Evolutionary conservation across 2,329 filamentous ascomycete species (phyloP), one percentile per base, ranked within the genome.

Genomic region (Epichloe sibirici): DNA sequence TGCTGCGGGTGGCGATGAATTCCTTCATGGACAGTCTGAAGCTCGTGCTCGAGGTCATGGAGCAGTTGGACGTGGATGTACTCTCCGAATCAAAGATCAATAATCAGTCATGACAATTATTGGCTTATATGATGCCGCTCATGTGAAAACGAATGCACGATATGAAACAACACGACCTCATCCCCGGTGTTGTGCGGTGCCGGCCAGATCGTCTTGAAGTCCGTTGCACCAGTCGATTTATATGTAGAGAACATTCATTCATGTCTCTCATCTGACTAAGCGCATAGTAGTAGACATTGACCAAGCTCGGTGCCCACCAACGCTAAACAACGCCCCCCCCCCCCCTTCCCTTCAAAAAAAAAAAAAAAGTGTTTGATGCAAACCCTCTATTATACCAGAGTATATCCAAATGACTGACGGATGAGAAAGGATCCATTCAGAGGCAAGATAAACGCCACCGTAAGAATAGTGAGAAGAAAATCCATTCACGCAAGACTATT

Each of bases 1-100:
- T 97, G 91, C 77, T 98, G 53, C 84, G 93, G 45, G 93, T 98
- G 2, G 88, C 91, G 3, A 90, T 96, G 53, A 97, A 97, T 70
- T 89, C 90, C 9, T 96, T 96, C 69, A 90, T 97, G 76, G 91
- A 97, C 62, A 94, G 86, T 60, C 68, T 96, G 52, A 81, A 82
- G 50, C 81, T 96, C 5, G 85, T 96, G 1, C 68, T 96, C 43
- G 87, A 90, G 51, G 86, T 95, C 15, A 95, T 96, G 86, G 83
- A 88, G 67, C 86, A 94, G 66, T 70, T 97, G 61, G 91, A 97
- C 68, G 80, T 83, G 28, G 90, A 96, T 71, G 85, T 93, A 2
- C 66, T 95, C 40, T 79, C 53, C 12, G 57, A 59, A 48, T 53
- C 59, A 51, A 52, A 58, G 57, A 50, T 53, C 55, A 45, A 51